Percentiles rank a stretch among this genome's conserved stretches.
phyloP scores from a whole-genome alignment of 169 alveolate genomes.

The Sarcocystis neurona region DNA sequence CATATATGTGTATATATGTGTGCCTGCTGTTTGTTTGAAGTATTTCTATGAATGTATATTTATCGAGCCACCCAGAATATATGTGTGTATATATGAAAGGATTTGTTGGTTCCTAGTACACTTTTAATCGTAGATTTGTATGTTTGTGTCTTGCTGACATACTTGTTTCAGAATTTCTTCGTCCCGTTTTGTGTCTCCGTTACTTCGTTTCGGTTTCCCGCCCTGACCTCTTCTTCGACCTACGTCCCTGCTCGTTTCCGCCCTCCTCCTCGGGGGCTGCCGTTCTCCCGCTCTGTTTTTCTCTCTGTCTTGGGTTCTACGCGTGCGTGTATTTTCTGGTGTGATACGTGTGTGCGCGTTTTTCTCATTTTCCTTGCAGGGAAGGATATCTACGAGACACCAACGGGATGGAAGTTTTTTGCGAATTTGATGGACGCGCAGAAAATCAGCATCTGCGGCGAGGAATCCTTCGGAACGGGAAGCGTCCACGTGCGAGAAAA shows the following conservation, averaged over 20 bases:
- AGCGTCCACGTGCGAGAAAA: slow-evolving; percentile 92
- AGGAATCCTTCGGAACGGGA: slow-evolving; percentile 96
- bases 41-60: no score
- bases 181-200: neutral
- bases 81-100: no score
- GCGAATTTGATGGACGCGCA: slow-evolving; percentile 96
- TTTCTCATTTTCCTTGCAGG: slow-evolving; percentile 39
- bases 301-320: neutral
- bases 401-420: slow-evolving; percentile 98
- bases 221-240: no score
- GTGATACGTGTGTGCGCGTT: no score
- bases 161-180: neutral
- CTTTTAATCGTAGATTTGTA: neutral
- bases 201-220: neutral
- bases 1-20: no score
- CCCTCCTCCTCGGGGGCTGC: neutral
- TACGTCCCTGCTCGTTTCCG: neutral
- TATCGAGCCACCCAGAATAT: no score
- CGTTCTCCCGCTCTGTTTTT: neutral
- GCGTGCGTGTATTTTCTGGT: neutral
- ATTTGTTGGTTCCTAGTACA: neutral
- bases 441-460: slow-evolving; percentile 90
- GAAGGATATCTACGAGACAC: slow-evolving; percentile 88
- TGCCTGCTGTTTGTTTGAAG: no score
- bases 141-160: neutral